Evolutionary conservation across 1,284 basidiomycete genomes (phyloP), one percentile per base, ranked within the genome.

Genomic region (Trichosporon ovoides): DNA sequence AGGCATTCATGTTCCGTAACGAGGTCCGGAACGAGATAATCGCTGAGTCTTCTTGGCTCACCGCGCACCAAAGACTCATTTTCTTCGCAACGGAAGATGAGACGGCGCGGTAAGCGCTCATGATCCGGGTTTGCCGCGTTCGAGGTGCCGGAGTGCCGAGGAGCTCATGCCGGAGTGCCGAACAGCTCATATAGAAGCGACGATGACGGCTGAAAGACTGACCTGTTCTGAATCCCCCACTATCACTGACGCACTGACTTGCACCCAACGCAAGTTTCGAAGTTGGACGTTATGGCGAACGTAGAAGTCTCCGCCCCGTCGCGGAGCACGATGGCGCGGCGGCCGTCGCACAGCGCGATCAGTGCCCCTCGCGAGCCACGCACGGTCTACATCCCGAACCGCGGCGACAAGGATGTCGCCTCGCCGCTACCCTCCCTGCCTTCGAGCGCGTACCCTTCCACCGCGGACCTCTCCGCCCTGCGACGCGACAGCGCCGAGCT

Each of bases 351-450:
- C 43, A 28, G 22, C 9, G 43, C 14, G 5, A 22, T 14, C 3
- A 13, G 14, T 7, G 43, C 24, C 16, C 43, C 43, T 22, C 43
- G 43, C 22, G 43, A 48, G 24, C 16, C n/a, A 6, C 43, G 43
- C 43, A 13, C 14, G 6, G 43, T 48, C 4, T 48, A 48, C 43
- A 48, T 48, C 24, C 43, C 43, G 10, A 12, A 48, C 43, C 43
- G 43, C 7, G 43, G 43, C 16, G 43, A 48, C 22, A 48, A 48
- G 43, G 43, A 48, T 14, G 43, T 48, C 7, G 43, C 43, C 4
- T 48, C 43, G 24, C 43, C 43, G 43, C 43, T 48, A 22, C 43
- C 43, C 13, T 48, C 43, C 7, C 43, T 48, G 14, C 43, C 43
- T 22, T 22, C 43, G 24, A 48, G 43, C 22, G 43, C 43, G 24